Conservation (phyloP, 2,329 filamentous ascomycete species). For the Scedosporium minutisporum region DNA sequence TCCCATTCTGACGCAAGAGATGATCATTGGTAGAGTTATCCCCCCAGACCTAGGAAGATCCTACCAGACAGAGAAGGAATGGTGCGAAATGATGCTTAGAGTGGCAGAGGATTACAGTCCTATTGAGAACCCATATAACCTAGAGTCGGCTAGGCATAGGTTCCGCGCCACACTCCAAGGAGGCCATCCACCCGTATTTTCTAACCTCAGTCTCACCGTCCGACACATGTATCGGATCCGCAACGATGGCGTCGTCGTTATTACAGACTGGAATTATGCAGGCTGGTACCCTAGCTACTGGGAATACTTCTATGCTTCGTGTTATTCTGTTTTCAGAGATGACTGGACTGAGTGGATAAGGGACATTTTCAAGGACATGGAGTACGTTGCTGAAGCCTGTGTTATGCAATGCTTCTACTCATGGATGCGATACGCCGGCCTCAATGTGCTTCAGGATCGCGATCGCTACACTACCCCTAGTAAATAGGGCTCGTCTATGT, state of each 20-base stretch:
- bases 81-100: too few relatives aligned
- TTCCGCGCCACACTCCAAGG: not conserved
- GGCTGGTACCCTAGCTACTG: conserved; percentile 8
- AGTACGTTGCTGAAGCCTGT: not conserved
- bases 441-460: too few relatives aligned
- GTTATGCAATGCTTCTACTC: too few relatives aligned
- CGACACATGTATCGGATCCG: not conserved
- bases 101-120: too few relatives aligned
- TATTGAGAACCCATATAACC: too few relatives aligned
- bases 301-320: conserved; percentile 6
- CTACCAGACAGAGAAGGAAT: too few relatives aligned
- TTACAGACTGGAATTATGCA: conserved; percentile 8
- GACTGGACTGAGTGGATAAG: conserved; percentile 2
- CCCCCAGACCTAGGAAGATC: too few relatives aligned
- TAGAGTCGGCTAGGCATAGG: not conserved
- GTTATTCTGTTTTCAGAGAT: not conserved
- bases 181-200: not conserved
- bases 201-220: not conserved
- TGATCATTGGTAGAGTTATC: too few relatives aligned
- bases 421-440: too few relatives aligned
- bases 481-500: too few relatives aligned
- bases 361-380: not conserved
- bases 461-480: too few relatives aligned
- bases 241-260: not conserved
- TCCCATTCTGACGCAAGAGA: not conserved